phyloP scores from a whole-genome alignment of 2,329 filamentous ascomycete species.

The Colletotrichum eleusines region DNA sequence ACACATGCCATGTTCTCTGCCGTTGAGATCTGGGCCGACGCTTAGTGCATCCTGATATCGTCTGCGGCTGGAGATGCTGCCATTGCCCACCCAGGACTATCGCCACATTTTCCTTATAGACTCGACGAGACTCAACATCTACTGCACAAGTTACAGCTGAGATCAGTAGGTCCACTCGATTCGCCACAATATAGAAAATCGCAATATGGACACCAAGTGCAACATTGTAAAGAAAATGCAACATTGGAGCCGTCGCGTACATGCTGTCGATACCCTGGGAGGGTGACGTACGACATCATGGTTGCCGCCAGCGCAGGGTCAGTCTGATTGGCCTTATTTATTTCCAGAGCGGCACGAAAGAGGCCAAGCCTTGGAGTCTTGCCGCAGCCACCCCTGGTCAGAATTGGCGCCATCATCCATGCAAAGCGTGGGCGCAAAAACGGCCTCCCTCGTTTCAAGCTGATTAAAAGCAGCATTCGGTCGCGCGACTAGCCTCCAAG shows the following conservation, averaged over 20 bases:
- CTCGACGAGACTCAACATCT: no score
- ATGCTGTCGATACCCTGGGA: not conserved
- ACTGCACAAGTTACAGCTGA: not conserved
- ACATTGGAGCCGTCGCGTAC: no score
- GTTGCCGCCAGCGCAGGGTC: constrained; percentile 17
- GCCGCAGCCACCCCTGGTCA: not conserved
- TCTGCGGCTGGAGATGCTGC: not conserved
- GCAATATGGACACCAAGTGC: not conserved
- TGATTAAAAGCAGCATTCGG: constrained; percentile 32
- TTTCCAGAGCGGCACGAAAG: constrained; percentile 26
- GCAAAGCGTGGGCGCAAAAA: not conserved
- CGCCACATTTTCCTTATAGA: not conserved
- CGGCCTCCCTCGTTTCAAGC: constrained; percentile 24
- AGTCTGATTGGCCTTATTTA: constrained; percentile 16
- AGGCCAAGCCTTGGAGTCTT: constrained; percentile 7
- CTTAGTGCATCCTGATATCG: not conserved
- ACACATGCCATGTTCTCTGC: not conserved
- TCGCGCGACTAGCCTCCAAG: constrained; percentile 1
- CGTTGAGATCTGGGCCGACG: no score
- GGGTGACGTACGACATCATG: constrained; percentile 17
- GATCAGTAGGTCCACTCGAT: not conserved
- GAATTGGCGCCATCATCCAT: constrained; percentile 28
- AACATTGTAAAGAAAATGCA: not conserved
- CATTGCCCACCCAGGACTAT: no score
- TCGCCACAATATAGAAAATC: no score